These are phyloP conservation scores for Dendrothele bispora DNA, from an alignment of 768 basidiomycete genomes.

Conservation along the genomic window DNA sequence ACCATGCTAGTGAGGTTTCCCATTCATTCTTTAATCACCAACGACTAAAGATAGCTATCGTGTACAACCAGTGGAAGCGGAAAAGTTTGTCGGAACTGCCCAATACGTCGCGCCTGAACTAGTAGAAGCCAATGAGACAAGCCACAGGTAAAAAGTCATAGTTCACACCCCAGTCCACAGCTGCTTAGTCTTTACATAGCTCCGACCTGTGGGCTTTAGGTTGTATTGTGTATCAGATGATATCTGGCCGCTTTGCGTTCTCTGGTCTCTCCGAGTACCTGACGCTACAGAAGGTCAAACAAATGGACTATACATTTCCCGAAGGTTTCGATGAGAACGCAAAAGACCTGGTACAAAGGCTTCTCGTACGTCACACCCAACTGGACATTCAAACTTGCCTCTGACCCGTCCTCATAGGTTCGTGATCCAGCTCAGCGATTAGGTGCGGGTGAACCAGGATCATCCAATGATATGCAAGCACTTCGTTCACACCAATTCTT, in stretches of 20 bases:
- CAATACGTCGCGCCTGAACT: conserved; percentile 91
- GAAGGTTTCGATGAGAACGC: conserved; percentile 82
- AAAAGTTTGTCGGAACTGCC: conserved; percentile 87
- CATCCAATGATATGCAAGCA: conserved; percentile 37
- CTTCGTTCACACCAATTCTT: conserved; percentile 69
- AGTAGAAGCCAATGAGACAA: conserved; percentile 69
- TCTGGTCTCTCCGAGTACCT: conserved; percentile 89
- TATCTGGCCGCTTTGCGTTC: conserved; percentile 90
- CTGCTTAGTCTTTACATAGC: conserved; percentile 35
- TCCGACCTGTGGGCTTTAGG: conserved; percentile 97
- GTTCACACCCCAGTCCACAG: conserved; percentile 11
- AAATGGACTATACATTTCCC: conserved; percentile 84
- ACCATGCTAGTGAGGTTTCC: conserved; percentile 48
- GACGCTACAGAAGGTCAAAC: conserved; percentile 93
- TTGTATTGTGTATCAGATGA: conserved; percentile 92
- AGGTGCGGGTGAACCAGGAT: conserved; percentile 49
- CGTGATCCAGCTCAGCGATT: conserved; percentile 59
- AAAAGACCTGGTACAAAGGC: conserved; percentile 71
- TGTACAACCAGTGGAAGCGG: conserved; percentile 53
- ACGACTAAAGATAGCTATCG: conserved; percentile 19
- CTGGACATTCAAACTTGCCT: conserved; percentile 1
- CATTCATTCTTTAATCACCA: background rate
- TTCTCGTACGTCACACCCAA: conserved; percentile 60
- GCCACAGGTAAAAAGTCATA: conserved; percentile 57
- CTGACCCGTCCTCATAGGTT: conserved; percentile 39